phyloP scores from a whole-genome alignment of 176 grass and related monocot genomes.

The Aechmea fasciata region DNA sequence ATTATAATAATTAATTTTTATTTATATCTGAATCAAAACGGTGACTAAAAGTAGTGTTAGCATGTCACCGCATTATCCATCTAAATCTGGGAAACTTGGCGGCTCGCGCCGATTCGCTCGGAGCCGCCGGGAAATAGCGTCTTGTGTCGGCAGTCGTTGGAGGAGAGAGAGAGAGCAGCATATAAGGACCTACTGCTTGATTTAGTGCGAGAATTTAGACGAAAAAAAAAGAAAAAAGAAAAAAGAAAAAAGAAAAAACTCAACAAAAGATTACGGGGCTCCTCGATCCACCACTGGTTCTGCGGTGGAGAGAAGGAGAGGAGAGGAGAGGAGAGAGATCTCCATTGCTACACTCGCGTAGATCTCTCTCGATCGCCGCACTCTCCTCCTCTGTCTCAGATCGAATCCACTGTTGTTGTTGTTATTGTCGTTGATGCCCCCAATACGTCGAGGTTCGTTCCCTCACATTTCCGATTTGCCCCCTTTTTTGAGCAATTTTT shows the following conservation, averaged over 20 bases:
- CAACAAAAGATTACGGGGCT: background rate
- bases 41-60: too few relatives aligned
- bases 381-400: background rate
- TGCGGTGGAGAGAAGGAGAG: background rate
- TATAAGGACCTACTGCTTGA: background rate
- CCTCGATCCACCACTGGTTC: background rate
- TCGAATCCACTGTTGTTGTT: background rate
- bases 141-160: conserved; percentile 11
- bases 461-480: background rate
- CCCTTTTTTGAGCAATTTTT: background rate
- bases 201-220: background rate
- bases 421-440: too few relatives aligned
- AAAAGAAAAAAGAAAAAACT: background rate
- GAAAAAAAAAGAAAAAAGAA: background rate
- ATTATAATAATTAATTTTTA: too few relatives aligned
- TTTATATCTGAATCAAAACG: too few relatives aligned
- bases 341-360: background rate
- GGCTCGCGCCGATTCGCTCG: conserved; percentile 16
- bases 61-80: too few relatives aligned
- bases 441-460: background rate
- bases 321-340: background rate
- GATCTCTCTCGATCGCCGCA: background rate
- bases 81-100: background rate
- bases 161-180: background rate
- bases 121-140: conserved; percentile 3